Conservation (phyloP, 73 alveolate species). For the Uronychia setigera region DNA sequence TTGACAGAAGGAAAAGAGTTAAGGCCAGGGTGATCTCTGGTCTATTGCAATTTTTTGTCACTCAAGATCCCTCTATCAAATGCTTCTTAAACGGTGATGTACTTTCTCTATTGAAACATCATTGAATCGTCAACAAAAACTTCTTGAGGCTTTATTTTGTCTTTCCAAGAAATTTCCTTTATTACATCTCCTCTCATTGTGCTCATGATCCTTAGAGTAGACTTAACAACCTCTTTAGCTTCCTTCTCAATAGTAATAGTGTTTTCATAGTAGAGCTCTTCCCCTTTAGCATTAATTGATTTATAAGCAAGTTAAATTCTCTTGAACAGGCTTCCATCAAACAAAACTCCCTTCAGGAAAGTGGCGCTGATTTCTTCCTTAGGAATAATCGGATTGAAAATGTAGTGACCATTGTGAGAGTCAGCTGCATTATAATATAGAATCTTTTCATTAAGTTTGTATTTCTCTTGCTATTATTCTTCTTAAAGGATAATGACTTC, state of each 20-base stretch:
- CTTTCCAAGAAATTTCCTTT: not conserved
- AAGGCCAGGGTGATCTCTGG: not conserved
- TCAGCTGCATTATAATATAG: not conserved
- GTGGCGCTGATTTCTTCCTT: not conserved
- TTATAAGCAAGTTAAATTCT: not conserved
- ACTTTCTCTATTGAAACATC: not conserved
- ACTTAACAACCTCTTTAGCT: not conserved
- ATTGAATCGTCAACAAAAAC: not conserved
- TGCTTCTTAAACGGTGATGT: not conserved
- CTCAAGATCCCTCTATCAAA: not conserved
- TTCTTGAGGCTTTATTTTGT: too few relatives aligned
- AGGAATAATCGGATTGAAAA: not conserved
- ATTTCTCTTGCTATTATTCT: too few relatives aligned
- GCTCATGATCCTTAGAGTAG: not conserved
- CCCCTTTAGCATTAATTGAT: too few relatives aligned
- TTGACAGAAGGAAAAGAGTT: not conserved
- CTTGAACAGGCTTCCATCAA: not conserved
- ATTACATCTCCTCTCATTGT: not conserved
- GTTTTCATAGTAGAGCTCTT: not conserved
- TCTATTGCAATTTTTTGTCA: not conserved
- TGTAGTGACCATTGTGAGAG: not conserved
- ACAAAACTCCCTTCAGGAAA: not conserved
- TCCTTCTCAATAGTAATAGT: not conserved
- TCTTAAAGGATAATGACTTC: too few relatives aligned
- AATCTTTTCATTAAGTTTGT: not conserved